A percentile compares a stretch with the other conserved stretches of the same genome.
These are phyloP conservation scores for Aaosphaeria arxii DNA, from an alignment of 2,329 filamentous ascomycete genomes.

Conservation along the genomic window DNA sequence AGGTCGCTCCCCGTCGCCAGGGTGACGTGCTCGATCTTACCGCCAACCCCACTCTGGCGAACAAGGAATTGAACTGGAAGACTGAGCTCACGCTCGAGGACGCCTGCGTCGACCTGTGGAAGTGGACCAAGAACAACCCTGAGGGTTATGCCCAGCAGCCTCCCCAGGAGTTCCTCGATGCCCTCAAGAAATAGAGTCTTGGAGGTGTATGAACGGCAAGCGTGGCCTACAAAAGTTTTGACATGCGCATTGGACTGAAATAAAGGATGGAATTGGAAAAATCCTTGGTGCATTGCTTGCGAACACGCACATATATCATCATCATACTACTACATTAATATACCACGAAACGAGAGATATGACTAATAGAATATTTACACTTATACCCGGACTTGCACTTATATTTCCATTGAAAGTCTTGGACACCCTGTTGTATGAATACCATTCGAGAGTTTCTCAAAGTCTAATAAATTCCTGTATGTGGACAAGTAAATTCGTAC, in stretches of 20 bases:
- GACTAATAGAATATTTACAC: too few relatives aligned
- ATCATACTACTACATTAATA: too few relatives aligned
- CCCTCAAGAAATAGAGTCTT: constrained; percentile 31
- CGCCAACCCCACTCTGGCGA: constrained; percentile 82
- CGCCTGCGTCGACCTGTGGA: constrained; percentile 91
- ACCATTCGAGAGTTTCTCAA: too few relatives aligned
- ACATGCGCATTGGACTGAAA: not conserved
- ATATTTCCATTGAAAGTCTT: too few relatives aligned
- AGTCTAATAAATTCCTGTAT: too few relatives aligned
- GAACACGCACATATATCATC: too few relatives aligned
- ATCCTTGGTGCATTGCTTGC: too few relatives aligned
- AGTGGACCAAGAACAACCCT: constrained; percentile 96
- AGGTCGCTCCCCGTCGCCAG: constrained; percentile 76
- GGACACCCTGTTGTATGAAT: too few relatives aligned
- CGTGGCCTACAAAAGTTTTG: not conserved
- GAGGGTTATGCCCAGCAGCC: constrained; percentile 90
- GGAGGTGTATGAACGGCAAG: not conserved
- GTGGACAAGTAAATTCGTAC: too few relatives aligned
- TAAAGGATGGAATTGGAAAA: too few relatives aligned
- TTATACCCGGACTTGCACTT: too few relatives aligned
- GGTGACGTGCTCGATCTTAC: constrained; percentile 95
- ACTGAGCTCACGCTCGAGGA: constrained; percentile 87
- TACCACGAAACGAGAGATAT: too few relatives aligned
- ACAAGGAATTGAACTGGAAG: constrained; percentile 88
- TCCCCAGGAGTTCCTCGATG: constrained; percentile 74